A percentile compares a stretch with the other conserved stretches of the same genome.
phyloP scores from a whole-genome alignment of 371 early-diverging fungal species.

The Syncephalastrum sp. region DNA sequence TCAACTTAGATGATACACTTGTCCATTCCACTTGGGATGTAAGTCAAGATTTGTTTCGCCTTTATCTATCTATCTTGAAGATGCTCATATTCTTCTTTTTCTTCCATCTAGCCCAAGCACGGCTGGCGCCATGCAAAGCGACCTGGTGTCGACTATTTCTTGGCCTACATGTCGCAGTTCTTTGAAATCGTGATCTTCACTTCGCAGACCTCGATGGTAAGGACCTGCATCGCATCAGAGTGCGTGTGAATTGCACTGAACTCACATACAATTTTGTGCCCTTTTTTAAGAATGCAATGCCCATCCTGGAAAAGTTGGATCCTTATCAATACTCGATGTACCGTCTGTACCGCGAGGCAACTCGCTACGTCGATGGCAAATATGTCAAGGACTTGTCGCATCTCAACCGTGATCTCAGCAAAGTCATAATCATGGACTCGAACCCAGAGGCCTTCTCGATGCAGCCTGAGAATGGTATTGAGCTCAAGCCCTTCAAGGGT shows the following conservation, averaged over 20 bases:
- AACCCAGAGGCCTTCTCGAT: slow-evolving; percentile 76
- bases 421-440: slow-evolving; percentile 91
- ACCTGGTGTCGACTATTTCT: slow-evolving; percentile 93
- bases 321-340: slow-evolving; percentile 84
- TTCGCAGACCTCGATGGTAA: slow-evolving; percentile 68
- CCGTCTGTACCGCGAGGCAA: slow-evolving; percentile 87
- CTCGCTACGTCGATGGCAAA: slow-evolving; percentile 81
- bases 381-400: slow-evolving; percentile 89
- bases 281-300: slow-evolving; percentile 63
- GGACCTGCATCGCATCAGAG: slow-evolving; percentile 10
- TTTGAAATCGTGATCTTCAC: slow-evolving; percentile 97
- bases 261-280: background rate
- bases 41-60: slow-evolving; percentile 25
- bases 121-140: slow-evolving; percentile 96
- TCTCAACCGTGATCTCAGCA: slow-evolving; percentile 91
- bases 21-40: slow-evolving; percentile 92
- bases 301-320: slow-evolving; percentile 87
- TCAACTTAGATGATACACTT: slow-evolving; percentile 93
- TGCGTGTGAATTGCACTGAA: slow-evolving; percentile 5
- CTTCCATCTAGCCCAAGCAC: slow-evolving; percentile 58
- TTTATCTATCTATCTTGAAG: background rate
- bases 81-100: background rate
- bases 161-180: slow-evolving; percentile 85
- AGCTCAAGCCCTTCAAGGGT: slow-evolving; percentile 85
- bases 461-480: slow-evolving; percentile 92